Percentiles rank a stretch among this genome's conserved stretches.
These are phyloP conservation scores for Cladosporium colombiae DNA, from an alignment of 2,329 filamentous ascomycete genomes.

Conservation along the genomic window DNA sequence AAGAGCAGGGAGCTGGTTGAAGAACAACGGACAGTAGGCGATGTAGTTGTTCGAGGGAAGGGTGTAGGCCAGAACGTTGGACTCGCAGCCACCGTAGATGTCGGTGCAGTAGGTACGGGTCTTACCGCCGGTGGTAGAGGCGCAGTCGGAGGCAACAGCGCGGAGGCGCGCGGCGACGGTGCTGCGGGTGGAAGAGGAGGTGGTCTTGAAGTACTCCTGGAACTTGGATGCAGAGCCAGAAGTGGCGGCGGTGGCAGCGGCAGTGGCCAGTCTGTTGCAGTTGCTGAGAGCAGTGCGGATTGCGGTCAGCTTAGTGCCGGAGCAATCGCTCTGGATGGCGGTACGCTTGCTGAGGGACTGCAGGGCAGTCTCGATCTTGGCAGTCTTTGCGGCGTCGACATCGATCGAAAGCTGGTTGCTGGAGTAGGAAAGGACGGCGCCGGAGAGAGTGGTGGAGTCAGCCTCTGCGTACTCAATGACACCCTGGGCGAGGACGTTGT, in stretches of 20 bases:
- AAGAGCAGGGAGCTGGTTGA: slow-evolving; percentile 54
- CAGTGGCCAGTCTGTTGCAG: slow-evolving; percentile 55
- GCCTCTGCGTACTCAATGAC: slow-evolving; percentile 57
- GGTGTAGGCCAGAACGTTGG: slow-evolving; percentile 62
- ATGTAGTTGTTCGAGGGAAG: slow-evolving; percentile 49
- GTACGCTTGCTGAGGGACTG: slow-evolving; percentile 51
- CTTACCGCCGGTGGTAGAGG: slow-evolving; percentile 49
- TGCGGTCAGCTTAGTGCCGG: slow-evolving; percentile 47
- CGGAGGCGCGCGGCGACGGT: slow-evolving; percentile 56
- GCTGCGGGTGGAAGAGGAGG: slow-evolving; percentile 46
- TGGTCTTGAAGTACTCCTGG: slow-evolving; percentile 59
- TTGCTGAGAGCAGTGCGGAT: slow-evolving; percentile 56
- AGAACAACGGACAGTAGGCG: slow-evolving; percentile 64
- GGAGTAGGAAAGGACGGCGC: slow-evolving; percentile 54
- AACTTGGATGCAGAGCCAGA: slow-evolving; percentile 42
- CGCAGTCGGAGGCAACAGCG: slow-evolving; percentile 58
- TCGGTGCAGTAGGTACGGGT: slow-evolving; percentile 63
- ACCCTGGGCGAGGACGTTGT: slow-evolving; percentile 59
- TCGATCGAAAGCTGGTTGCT: slow-evolving; percentile 61
- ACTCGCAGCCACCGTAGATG: slow-evolving; percentile 53
- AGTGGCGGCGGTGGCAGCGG: slow-evolving; percentile 54
- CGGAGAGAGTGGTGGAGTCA: slow-evolving; percentile 55
- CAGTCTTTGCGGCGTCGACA: slow-evolving; percentile 59
- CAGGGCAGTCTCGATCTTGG: slow-evolving; percentile 51
- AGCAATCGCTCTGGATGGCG: slow-evolving; percentile 51